A percentile compares a stretch with the other conserved stretches of the same genome.
Evolutionary conservation across 495 filamentous ascomycete species (phyloP).

Genomic region (Aspergillus steynii): DNA sequence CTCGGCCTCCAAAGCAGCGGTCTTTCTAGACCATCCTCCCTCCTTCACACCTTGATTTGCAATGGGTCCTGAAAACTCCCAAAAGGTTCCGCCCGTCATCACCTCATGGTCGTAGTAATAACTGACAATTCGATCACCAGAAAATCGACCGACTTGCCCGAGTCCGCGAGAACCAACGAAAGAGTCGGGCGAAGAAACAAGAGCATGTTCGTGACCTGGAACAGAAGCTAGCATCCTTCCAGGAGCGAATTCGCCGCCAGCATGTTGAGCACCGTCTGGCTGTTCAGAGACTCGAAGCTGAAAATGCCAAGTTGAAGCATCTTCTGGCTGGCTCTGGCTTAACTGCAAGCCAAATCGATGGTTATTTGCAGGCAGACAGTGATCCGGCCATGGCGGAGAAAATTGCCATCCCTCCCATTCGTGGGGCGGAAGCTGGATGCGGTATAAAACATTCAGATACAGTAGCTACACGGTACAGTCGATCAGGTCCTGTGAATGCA

Average conservation of each 20-base stretch:
- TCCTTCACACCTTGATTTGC: neutral
- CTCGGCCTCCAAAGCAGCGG: too few species aligned
- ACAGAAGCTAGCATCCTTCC: slow-evolving; percentile 57
- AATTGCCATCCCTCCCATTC: slow-evolving; percentile 41
- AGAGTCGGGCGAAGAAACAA: slow-evolving; percentile 72
- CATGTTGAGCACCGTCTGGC: slow-evolving; percentile 40
- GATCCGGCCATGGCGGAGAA: slow-evolving; percentile 27
- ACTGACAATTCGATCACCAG: slow-evolving; percentile 12
- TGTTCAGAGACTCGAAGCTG: slow-evolving; percentile 39
- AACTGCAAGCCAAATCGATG: slow-evolving; percentile 26
- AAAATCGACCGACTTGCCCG: slow-evolving; percentile 39
- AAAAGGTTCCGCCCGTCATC: slow-evolving; percentile 1
- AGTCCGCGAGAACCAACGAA: slow-evolving; percentile 79
- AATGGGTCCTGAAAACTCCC: neutral
- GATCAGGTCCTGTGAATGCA: too few species aligned
- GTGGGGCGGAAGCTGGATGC: slow-evolving; percentile 6
- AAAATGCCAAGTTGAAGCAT: slow-evolving; percentile 35
- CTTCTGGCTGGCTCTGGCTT: slow-evolving; percentile 32
- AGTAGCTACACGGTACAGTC: neutral
- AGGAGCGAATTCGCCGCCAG: slow-evolving; percentile 40
- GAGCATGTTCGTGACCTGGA: slow-evolving; percentile 75
- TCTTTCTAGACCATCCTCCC: too few species aligned
- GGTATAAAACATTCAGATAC: neutral
- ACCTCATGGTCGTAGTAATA: neutral
- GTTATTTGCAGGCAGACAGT: slow-evolving; percentile 29